Conservation (phyloP, 1,139 yeast species). For the Wickerhamomyces sp. region DNA sequence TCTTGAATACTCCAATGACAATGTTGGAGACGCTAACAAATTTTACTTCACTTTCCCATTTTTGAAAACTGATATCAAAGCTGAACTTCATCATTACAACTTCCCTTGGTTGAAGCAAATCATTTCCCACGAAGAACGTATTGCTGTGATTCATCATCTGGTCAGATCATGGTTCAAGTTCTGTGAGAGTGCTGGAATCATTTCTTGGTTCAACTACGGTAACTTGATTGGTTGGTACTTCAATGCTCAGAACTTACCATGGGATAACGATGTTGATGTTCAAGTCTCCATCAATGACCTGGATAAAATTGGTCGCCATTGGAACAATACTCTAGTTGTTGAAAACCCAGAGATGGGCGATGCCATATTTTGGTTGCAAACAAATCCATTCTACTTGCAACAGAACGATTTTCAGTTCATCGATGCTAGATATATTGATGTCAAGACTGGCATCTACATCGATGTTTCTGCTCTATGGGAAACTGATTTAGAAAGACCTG, state of each 20-base stretch:
- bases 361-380: constrained; percentile 36
- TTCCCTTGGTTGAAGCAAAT: constrained; percentile 42
- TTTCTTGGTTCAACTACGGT: constrained; percentile 63
- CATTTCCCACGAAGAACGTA: constrained; percentile 37
- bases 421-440: constrained; percentile 71
- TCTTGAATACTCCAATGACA: constrained; percentile 17
- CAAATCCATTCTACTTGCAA: constrained; percentile 22
- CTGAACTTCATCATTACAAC: constrained; percentile 42
- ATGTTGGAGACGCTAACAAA: constrained; percentile 12
- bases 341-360: constrained; percentile 56
- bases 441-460: constrained; percentile 61
- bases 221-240: constrained; percentile 62
- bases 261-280: constrained; percentile 64
- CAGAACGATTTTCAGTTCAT: constrained; percentile 52
- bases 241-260: constrained; percentile 59
- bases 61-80: constrained; percentile 37
- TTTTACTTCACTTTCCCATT: constrained; percentile 43
- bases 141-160: constrained; percentile 45
- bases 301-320: constrained; percentile 42
- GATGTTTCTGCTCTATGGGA: constrained; percentile 68
- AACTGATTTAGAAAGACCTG: no score
- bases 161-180: constrained; percentile 54
- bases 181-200: constrained; percentile 41
- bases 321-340: constrained; percentile 45
- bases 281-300: constrained; percentile 56